Evolutionary conservation across 192 early-diverging fungal species (phyloP), one percentile per base, ranked within the genome.

Genomic region (Entomortierella lignicola): DNA sequence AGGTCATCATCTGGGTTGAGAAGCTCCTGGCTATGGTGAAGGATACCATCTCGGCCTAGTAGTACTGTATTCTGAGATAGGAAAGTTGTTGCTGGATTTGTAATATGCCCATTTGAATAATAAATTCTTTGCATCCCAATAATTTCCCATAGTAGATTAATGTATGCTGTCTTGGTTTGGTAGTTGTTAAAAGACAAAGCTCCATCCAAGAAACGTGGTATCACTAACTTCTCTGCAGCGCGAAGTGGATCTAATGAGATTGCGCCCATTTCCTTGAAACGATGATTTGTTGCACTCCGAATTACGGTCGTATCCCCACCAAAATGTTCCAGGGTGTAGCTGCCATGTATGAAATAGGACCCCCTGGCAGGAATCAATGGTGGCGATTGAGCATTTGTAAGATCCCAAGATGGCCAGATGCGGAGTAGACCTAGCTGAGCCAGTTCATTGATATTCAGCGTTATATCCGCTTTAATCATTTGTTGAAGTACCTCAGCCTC

Each of bases 341-440:
- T n/a, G 0, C 71, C 63, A 0, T 54, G 34, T 17, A 65, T 51
- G 8, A 48, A 65, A 7, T 20, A 47, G 0, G 62, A 58, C 20
- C 71, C 63, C 11, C 15, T 23, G 7, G 71, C 71, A 6, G 18
- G 21, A 34, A 73, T 66, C 25, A 55, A 31, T 31, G 21, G 25
- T 12, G 0, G 23, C n/a, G 12, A 5, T 47, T 15, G 44, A 13
- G 15, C 17, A 52, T 29, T 21, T 27, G 12, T 43, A 25, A 34
- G 2, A 2, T 8, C 18, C 27, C 21, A 69, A 0, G 60, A 55
- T 30, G 50, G 50, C 69, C 69, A 71, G 31, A 71, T 71, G 26
- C 23, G 12, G 8, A 71, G 60, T 17, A 31, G 0, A 4, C 69
- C 69, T 6, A 71, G 53, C 4, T 48, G 31, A 6, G 1, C 31